Percentiles rank a stretch among this genome's conserved stretches.
Conservation (phyloP, 768 basidiomycete genomes). For the Rhodosporidiobolus sp. region DNA sequence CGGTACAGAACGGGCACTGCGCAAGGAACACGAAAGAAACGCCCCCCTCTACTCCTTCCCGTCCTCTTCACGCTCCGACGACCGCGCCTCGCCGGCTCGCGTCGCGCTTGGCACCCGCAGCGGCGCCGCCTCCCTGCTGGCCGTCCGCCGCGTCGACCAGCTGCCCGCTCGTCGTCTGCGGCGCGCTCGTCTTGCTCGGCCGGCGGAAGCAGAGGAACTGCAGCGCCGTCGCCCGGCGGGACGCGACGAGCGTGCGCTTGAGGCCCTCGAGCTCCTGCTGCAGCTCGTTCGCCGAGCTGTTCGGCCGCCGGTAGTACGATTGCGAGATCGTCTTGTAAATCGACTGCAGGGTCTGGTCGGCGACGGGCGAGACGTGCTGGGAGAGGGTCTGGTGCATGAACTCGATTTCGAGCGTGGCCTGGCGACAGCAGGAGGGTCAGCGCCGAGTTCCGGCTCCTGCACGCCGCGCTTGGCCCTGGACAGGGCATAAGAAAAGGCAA, state of each 20-base stretch:
- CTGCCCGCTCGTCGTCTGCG: slow-evolving; percentile 18
- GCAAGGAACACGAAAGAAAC: too few relatives aligned
- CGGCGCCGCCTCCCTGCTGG: not conserved
- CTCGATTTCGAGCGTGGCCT: slow-evolving; percentile 98
- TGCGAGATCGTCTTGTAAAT: slow-evolving; percentile 93
- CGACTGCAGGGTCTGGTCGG: slow-evolving; percentile 80
- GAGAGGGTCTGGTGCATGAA: slow-evolving; percentile 95
- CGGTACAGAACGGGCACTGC: not conserved
- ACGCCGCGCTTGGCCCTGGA: not conserved
- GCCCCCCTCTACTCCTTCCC: too few relatives aligned
- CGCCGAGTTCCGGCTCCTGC: not conserved
- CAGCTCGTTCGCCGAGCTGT: slow-evolving; percentile 72
- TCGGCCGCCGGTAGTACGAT: slow-evolving; percentile 75
- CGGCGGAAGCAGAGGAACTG: slow-evolving; percentile 71
- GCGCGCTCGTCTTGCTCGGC: slow-evolving; percentile 17
- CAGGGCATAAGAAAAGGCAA: not conserved
- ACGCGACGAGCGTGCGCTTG: slow-evolving; percentile 82
- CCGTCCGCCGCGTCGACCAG: not conserved
- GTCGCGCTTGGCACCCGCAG: too few relatives aligned
- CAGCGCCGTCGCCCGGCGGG: slow-evolving; percentile 82
- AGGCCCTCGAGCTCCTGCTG: slow-evolving; percentile 84
- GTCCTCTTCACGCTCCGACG: not conserved
- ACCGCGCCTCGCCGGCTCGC: slow-evolving; percentile 14
- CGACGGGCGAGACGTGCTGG: slow-evolving; percentile 75
- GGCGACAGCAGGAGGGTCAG: slow-evolving; percentile 11